A percentile compares a stretch with the other conserved stretches of the same genome.
Conservation (phyloP, 148 eudicot species). For the Spergularia marina region DNA sequence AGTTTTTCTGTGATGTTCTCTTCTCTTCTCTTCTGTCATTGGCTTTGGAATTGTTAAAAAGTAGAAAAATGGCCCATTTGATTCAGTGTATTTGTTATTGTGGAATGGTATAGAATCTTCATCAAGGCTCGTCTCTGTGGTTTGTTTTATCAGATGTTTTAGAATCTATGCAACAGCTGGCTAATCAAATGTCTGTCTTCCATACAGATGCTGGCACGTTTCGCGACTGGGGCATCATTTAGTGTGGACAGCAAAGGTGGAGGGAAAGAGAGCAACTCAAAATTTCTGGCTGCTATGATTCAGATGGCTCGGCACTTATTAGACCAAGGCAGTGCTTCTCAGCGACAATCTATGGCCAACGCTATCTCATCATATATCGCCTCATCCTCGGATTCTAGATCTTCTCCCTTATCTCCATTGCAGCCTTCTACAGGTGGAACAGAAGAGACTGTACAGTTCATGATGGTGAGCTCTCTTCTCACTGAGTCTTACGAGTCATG, state of each 20-base stretch:
- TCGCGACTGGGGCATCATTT: slow-evolving; percentile 94
- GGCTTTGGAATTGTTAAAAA: not conserved
- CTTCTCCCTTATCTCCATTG: slow-evolving; percentile 40
- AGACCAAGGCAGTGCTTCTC: slow-evolving; percentile 74
- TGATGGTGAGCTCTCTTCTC: slow-evolving; percentile 97
- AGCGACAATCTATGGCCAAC: slow-evolving; percentile 62
- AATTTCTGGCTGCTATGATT: slow-evolving; percentile 86
- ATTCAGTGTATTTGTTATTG: too few species aligned
- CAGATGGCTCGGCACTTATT: slow-evolving; percentile 90
- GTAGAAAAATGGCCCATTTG: too few species aligned
- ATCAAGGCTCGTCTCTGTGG: too few species aligned
- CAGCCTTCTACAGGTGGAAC: slow-evolving; percentile 55
- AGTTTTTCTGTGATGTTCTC: too few species aligned
- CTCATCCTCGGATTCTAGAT: slow-evolving; percentile 52
- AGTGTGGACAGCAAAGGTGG: slow-evolving; percentile 87
- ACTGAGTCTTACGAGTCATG: slow-evolving; percentile 89
- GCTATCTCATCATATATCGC: slow-evolving; percentile 62
- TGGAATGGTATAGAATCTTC: too few species aligned
- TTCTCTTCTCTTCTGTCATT: not conserved
- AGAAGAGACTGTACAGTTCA: slow-evolving; percentile 92
- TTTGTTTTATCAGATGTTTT: not conserved
- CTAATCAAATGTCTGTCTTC: slow-evolving; percentile 6
- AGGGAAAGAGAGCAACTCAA: slow-evolving; percentile 95
- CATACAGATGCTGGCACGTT: slow-evolving; percentile 92
- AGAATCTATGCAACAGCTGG: not conserved